Evolutionary conservation across 306 rosid species (phyloP).

Genomic region (Pyrus betulifolia): DNA sequence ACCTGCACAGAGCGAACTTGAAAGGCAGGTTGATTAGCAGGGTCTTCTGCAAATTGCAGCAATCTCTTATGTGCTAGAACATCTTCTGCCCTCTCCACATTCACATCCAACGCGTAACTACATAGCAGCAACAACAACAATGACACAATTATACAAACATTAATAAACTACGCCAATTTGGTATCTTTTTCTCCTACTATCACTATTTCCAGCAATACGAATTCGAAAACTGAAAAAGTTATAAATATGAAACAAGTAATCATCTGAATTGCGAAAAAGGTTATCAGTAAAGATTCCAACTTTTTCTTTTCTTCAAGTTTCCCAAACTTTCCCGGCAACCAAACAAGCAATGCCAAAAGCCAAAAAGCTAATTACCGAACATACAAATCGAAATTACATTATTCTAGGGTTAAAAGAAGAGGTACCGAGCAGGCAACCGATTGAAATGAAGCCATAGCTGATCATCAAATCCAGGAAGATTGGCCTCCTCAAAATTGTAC

Average conservation of each 20-base stretch:
- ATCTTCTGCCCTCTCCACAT: constrained; percentile 97
- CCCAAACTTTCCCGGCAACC: not conserved
- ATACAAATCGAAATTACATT: not conserved
- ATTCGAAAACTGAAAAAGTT: not conserved
- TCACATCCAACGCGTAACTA: constrained; percentile 95
- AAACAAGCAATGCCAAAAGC: not conserved
- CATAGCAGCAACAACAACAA: constrained; percentile 32
- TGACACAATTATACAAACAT: not conserved
- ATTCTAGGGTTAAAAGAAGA: constrained; percentile 5
- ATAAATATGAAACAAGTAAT: not conserved
- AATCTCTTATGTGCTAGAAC: constrained; percentile 79
- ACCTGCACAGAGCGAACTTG: constrained; percentile 94
- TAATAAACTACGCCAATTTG: not conserved
- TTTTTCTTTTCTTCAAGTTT: not conserved
- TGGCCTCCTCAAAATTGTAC: constrained; percentile 52
- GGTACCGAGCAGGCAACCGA: constrained; percentile 89
- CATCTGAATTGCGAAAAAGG: not conserved
- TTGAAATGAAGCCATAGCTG: constrained; percentile 92
- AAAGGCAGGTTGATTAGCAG: constrained; percentile 64
- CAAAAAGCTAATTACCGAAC: not conserved
- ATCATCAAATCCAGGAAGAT: constrained; percentile 84
- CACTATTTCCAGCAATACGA: not conserved
- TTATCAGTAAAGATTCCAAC: not conserved
- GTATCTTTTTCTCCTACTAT: not conserved
- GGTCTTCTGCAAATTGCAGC: constrained; percentile 76